Evolutionary conservation across 805 yeast species (phyloP), one percentile per base, ranked within the genome.

Genomic region (Cyberlindnera maclurae): DNA sequence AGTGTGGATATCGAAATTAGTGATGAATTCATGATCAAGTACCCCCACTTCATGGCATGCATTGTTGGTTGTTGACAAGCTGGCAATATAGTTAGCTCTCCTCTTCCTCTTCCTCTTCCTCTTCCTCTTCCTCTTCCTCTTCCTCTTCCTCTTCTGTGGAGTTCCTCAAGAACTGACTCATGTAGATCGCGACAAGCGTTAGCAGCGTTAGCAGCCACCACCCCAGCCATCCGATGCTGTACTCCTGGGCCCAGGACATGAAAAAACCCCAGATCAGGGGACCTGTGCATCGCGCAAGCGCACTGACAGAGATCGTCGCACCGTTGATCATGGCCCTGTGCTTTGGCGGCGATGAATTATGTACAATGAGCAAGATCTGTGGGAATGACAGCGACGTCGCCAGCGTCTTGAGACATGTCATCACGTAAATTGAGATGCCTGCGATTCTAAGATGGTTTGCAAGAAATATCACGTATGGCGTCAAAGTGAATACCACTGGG

Each of bases 261-360:
- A 67, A 34, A 39, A 45, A 59, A 4, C 83, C 83, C 78, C 80
- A 76, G 1, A 62, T 26, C 7, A 76, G 52, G 0, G 84, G 85
- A 3, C 77, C 83, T 1, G 70, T 33, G 38, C 71, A 76, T 46
- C 84, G 59, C 1, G 82, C 79, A 27, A 71, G 55, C 1, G 84
- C 69, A 15, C 71, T 58, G 29, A 70, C 63, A 30, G 77, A 69
- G 54, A 77, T 67, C 3, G 78, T 64, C 13, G 75, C 65, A 12
- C 80, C 79, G 51, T 79, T 79, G 40, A 79, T 67, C 47, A 73
- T 67, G 2, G 81, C 82, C 36, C 81, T 63, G 45, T 76, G 71
- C 43, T 69, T 63, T 16, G 75, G 65, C 11, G 70, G 69, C 2
- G 81, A 67, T 6, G 74, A 69, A 35, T 77, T 63, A 54, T 75